A percentile compares a stretch with the other conserved stretches of the same genome.
Conservation (phyloP, 345 rosid genomes). For the Gossypium thurberi region DNA sequence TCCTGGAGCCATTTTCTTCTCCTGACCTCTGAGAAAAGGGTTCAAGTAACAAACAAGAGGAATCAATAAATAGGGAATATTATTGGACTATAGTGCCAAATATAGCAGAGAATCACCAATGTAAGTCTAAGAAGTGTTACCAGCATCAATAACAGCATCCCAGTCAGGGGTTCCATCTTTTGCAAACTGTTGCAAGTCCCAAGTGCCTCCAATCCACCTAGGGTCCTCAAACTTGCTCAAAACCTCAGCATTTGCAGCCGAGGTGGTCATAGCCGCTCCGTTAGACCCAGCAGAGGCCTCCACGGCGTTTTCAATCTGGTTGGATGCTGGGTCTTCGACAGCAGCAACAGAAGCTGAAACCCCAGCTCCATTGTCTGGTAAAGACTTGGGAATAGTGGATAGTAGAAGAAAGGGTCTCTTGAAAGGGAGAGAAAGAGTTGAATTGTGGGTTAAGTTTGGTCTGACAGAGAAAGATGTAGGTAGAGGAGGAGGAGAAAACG, state of each 20-base stretch:
- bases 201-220: constrained; percentile 81
- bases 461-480: constrained; percentile 27
- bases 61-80: neutral
- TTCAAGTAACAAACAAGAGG: neutral
- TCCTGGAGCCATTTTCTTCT: constrained; percentile 80
- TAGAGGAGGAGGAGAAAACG: constrained; percentile 30
- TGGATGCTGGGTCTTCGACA: constrained; percentile 26
- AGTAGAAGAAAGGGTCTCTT: constrained; percentile 23
- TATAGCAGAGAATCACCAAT: neutral
- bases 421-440: constrained; percentile 29
- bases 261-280: constrained; percentile 18
- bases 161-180: constrained; percentile 63
- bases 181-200: constrained; percentile 77
- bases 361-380: constrained; percentile 47
- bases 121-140: constrained; percentile 28
- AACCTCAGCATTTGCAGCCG: constrained; percentile 16
- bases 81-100: neutral
- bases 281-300: constrained; percentile 24
- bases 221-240: constrained; percentile 50
- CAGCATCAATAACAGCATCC: constrained; percentile 94
- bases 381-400: constrained; percentile 31
- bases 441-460: constrained; percentile 29
- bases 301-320: constrained; percentile 14
- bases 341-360: constrained; percentile 31
- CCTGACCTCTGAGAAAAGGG: constrained; percentile 60